Percentiles rank a stretch among this genome's conserved stretches.
Conservation (phyloP, 108 stramenopile genomes). For the Chaetoceros tenuissimus region DNA sequence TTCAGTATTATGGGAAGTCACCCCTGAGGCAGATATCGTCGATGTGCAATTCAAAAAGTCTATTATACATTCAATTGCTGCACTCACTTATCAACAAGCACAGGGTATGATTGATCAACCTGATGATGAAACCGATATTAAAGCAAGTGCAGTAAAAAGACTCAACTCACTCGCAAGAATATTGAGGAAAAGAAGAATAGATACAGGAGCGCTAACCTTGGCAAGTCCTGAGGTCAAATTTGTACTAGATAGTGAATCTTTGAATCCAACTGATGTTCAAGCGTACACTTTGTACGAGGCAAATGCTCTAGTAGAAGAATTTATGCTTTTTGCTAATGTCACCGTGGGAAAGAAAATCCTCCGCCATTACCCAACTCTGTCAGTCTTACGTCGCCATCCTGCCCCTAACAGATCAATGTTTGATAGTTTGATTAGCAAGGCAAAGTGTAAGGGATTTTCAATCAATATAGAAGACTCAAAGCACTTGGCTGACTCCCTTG, state of each 20-base stretch:
- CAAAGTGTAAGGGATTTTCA: slow-evolving; percentile 62
- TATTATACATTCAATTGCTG: slow-evolving; percentile 91
- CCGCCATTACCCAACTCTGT: slow-evolving; percentile 83
- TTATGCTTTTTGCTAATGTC: slow-evolving; percentile 99
- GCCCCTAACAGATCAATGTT: slow-evolving; percentile 93
- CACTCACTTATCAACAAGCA: slow-evolving; percentile 95
- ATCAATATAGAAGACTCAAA: slow-evolving; percentile 91
- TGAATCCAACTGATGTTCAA: slow-evolving; percentile 97
- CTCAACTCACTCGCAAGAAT: slow-evolving; percentile 79
- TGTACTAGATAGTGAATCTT: slow-evolving; percentile 90
- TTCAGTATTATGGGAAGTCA: slow-evolving; percentile 88
- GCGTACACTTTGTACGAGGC: slow-evolving; percentile 86
- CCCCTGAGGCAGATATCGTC: slow-evolving; percentile 75
- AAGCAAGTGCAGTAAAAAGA: slow-evolving; percentile 80
- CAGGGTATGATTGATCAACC: slow-evolving; percentile 89
- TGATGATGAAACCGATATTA: slow-evolving; percentile 51
- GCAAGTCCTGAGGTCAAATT: slow-evolving; percentile 98
- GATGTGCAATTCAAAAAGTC: slow-evolving; percentile 89
- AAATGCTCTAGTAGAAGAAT: slow-evolving; percentile 94
- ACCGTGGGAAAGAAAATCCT: slow-evolving; percentile 93
- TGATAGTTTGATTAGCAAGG: slow-evolving; percentile 85
- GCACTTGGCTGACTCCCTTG: slow-evolving; percentile 89
- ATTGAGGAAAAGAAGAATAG: slow-evolving; percentile 81
- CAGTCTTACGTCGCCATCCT: slow-evolving; percentile 94
- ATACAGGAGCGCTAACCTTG: slow-evolving; percentile 94